Conservation (phyloP, 805 yeast genomes). For the Candida qinlingensis region DNA sequence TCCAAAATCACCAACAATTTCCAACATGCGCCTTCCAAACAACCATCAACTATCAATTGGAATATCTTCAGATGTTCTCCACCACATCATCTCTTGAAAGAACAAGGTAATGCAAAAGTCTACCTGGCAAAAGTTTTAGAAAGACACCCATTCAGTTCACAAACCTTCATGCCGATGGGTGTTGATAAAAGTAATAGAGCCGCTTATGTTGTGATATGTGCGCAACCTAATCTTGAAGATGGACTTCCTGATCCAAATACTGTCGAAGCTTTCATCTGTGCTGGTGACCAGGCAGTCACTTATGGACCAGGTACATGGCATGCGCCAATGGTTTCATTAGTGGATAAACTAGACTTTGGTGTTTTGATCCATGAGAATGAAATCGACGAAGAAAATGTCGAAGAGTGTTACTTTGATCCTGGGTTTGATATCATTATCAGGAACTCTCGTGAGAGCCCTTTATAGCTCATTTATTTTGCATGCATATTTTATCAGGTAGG, state of each 20-base stretch:
- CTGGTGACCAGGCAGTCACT: conserved; percentile 85
- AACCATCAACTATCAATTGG: conserved; percentile 59
- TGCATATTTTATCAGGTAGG: background rate
- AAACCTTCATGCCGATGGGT: conserved; percentile 92
- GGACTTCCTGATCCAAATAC: conserved; percentile 58
- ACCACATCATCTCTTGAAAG: conserved; percentile 47
- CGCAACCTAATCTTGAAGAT: conserved; percentile 38
- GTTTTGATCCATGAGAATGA: conserved; percentile 88
- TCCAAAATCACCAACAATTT: conserved; percentile 60
- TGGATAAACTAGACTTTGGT: conserved; percentile 68
- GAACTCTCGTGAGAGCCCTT: background rate
- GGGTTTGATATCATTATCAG: conserved; percentile 36
- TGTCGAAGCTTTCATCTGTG: conserved; percentile 64
- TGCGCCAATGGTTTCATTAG: conserved; percentile 90
- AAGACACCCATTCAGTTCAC: conserved; percentile 85
- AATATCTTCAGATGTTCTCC: conserved; percentile 80
- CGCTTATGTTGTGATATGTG: conserved; percentile 80
- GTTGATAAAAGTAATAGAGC: conserved; percentile 37
- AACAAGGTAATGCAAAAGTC: conserved; percentile 7
- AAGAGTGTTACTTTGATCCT: conserved; percentile 68
- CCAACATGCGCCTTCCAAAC: conserved; percentile 39
- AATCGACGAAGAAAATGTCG: conserved; percentile 71
- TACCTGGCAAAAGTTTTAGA: conserved; percentile 59
- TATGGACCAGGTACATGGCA: conserved; percentile 86
- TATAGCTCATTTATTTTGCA: background rate